Evolutionary conservation across 352 stramenopile species (phyloP), one percentile per base, ranked within the genome.

Genomic region (Phytopythium oedochilum): DNA sequence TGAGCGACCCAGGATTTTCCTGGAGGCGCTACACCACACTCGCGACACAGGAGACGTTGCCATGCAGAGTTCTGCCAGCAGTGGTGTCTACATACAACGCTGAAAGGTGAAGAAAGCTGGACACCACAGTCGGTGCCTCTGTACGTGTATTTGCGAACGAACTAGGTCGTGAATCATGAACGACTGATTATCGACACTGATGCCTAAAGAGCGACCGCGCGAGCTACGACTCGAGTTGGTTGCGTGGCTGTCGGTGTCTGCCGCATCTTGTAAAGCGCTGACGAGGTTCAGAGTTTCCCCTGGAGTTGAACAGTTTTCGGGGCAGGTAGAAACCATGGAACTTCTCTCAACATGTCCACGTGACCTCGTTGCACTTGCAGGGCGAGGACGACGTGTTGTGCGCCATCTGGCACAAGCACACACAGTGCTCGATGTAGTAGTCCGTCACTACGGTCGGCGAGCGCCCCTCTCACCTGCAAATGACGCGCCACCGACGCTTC

Each of bases 341-440:
- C 29, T 60, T 61, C 22, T 64, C 57, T 57, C 61, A 69, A 35
- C 61, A 65, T 18, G 61, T 61, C 25, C 52, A 50, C 15, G 44
- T 23, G 14, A 5, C 32, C 11, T 59, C 55, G 3, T 23, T 52
- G 44, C 61, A 62, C 53, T 54, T 60, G 23, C 57, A 62, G 1
- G 7, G 15, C 29, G 45, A 56, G 22, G 43, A 25, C 2, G 22
- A 14, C 20, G 43, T 49, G 29, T 0, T 31, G 35, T 61, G 58
- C 12, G 64, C 39, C 4, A 20, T 48, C 31, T 49, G 51, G 23
- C 56, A 64, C 32, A 67, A 53, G 29, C 52, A 68, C 5, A 65
- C 57, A 25, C 59, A 59, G 42, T 60, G 61, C 1, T 60, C 57
- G 17, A 47, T 54, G 32, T 53, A 69, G 18, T 65, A 64, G 48